Base-by-base conservation (phyloP, 768 basidiomycete species). In the Boletus sensibilis region DNA sequence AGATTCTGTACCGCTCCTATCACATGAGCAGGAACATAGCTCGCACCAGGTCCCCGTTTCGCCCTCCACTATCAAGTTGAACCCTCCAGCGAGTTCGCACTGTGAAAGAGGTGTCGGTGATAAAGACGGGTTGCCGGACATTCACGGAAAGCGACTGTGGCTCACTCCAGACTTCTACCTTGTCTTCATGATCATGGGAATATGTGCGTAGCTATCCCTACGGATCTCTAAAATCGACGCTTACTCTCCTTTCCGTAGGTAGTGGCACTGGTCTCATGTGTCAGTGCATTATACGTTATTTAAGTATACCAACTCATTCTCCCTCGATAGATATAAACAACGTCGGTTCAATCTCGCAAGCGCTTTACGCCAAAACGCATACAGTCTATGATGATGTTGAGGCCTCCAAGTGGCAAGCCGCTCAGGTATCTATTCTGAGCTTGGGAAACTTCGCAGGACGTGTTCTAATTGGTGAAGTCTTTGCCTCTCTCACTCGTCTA, bases 371-470 rank as follows among this genome's bases (percentile, higher is more conserved):
- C 3, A 76, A 85, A 52, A 80, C 79, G 8, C 79, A 85, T 44
- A 72, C 80, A 0, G 65, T 76, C 3, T 93, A 89, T 65, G 84
- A 92, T 62, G 82, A 83, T n/a, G 67, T 80, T 0, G 80, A 82
- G 58, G 85, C 90, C 0, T 78, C 86, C 1, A 79, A 81, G 51
- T 88, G 86, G 83, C 94, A 97, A 74, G 85, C 90, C 0, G 76
- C 82, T 4, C 93, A 97, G 64, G 94, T 97, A 1, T 92, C 92
- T 0, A 78, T 82, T 5, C 79, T 95, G 60, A 92, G 90, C 64
- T 54, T 95, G 25, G 87, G 85, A 72, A 97, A 92, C 67, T 96
- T 86, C 54, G 62, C 78, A 2, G 93, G 93, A 1, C 83, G 94
- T 39, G 81, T 95, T 44, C 55, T 85, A 27, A 86, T 93, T 18